A percentile compares a stretch with the other conserved stretches of the same genome.
These are phyloP conservation scores for Stentor coeruleus DNA, from an alignment of 73 alveolate genomes.

Conservation along the genomic window DNA sequence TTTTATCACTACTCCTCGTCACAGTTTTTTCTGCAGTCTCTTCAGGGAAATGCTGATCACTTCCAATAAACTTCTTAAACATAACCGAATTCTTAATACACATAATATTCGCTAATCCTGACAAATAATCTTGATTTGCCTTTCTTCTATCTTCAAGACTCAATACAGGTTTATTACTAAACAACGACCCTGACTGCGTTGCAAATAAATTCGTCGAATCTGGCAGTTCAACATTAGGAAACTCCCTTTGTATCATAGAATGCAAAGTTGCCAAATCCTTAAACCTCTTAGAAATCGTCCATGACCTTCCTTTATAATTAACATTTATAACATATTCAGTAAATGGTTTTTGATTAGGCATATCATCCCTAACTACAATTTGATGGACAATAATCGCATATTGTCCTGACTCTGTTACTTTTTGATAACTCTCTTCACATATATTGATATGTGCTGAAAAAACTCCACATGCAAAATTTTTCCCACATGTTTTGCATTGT, in stretches of 20 bases:
- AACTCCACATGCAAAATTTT: conserved; percentile 27
- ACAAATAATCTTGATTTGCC: conserved; percentile 25
- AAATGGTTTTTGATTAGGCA: conserved; percentile 43
- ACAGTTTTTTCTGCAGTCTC: too few species aligned
- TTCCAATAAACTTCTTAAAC: conserved; percentile 15
- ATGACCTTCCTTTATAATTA: conserved; percentile 48
- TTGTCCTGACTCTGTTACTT: background rate
- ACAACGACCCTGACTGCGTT: background rate
- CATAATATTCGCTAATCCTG: background rate
- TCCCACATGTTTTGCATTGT: conserved; percentile 43
- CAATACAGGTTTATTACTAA: background rate
- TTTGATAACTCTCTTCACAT: background rate
- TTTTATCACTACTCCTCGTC: background rate
- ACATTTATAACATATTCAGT: conserved; percentile 77
- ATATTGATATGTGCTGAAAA: conserved; percentile 29
- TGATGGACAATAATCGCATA: background rate
- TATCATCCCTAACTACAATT: background rate
- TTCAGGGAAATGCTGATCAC: conserved; percentile 21
- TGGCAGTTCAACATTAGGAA: conserved; percentile 21
- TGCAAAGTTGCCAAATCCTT: conserved; percentile 70
- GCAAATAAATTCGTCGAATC: background rate
- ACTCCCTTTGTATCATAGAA: conserved; percentile 2
- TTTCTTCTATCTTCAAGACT: conserved; percentile 24
- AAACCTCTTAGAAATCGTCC: conserved; percentile 65
- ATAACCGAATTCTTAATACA: background rate